phyloP scores from a whole-genome alignment of 1,284 basidiomycete genomes.

The Sphaerobolus stellatus region DNA sequence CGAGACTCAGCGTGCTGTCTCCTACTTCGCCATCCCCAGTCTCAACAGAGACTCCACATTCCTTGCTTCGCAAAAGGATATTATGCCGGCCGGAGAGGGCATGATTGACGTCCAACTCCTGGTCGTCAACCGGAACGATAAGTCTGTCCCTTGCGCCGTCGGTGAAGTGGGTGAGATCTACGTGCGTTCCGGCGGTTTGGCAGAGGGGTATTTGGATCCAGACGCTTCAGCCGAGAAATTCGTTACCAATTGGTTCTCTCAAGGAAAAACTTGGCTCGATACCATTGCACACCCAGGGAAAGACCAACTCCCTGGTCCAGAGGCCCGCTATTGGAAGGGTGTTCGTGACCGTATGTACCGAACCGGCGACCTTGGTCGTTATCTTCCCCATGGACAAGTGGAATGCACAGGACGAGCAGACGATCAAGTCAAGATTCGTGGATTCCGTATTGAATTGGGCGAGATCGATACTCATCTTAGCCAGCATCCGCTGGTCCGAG shows the following conservation, averaged over 20 bases:
- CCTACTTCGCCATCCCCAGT: slow-evolving; percentile 93
- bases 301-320: slow-evolving; percentile 58
- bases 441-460: slow-evolving; percentile 97
- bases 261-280: slow-evolving; percentile 56
- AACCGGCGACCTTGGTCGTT: slow-evolving; percentile 94
- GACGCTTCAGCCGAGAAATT: slow-evolving; percentile 90
- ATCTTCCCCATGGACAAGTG: slow-evolving; percentile 90
- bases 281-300: slow-evolving; percentile 62
- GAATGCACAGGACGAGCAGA: slow-evolving; percentile 98
- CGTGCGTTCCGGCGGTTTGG: slow-evolving; percentile 93
- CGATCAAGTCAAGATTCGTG: slow-evolving; percentile 99
- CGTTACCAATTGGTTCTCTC: slow-evolving; percentile 88
- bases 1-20: slow-evolving; percentile 98
- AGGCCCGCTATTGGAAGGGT: slow-evolving; percentile 90
- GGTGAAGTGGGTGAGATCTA: slow-evolving; percentile 99
- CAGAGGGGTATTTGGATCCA: slow-evolving; percentile 92
- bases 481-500: slow-evolving; percentile 89
- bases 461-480: slow-evolving; percentile 98
- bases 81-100: slow-evolving; percentile 96
- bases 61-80: slow-evolving; percentile 93
- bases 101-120: slow-evolving; percentile 99
- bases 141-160: slow-evolving; percentile 86
- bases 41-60: slow-evolving; percentile 86
- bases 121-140: slow-evolving; percentile 93
- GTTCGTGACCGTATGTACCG: slow-evolving; percentile 97